Evolutionary conservation across 345 rosid genomes (phyloP), one percentile per base, ranked within the genome.

Genomic region (Salix purpurea): DNA sequence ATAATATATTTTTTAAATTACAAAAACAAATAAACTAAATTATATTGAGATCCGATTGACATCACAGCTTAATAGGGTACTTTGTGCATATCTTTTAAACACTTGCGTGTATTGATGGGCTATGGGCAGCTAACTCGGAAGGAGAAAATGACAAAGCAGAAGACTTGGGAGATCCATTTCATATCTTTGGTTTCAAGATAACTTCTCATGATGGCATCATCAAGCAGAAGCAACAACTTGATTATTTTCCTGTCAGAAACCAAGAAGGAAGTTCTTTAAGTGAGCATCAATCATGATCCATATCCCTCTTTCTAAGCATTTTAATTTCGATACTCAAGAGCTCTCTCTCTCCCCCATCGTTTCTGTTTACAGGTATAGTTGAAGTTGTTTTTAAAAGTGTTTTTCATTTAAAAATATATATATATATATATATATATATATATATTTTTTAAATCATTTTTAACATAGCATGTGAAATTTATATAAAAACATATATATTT

Each of bases 241-340:
- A 64, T 74, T 34, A 12, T 32, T 46, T 64, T 65, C 36, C 36
- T 21, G 61, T 7, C 36, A 62, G 16, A 32, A 34, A 66, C 65
- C 34, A 15, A 6, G 7, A 46, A 15, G 7, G 7, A 46, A 15
- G 7, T n/a, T 73, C 23, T 8, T 60, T 24, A 2, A 12, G 3
- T 23, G 23, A 16, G 26, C 42, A 39, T 40, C 32, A 39, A 73
- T 73, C 76, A 61, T 58, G 2, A 12, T 60, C 52, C 66, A 13
- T 60, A 24, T n/a, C 48, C 75, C 21, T 23, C 67, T 72, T 37
- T 37, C n/a, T 37, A 72, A 58, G 75, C 52, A n/a, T 72, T 58
- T 58, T 32, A 5, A 24, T 40, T 5, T 37, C 77, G 78, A 80
- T 71, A 34, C 36, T 34, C 6, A 0, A 32, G 34, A 32, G 1